Evolutionary conservation across 352 stramenopile species (phyloP).

Genomic region (Globisporangium cederbergense): DNA sequence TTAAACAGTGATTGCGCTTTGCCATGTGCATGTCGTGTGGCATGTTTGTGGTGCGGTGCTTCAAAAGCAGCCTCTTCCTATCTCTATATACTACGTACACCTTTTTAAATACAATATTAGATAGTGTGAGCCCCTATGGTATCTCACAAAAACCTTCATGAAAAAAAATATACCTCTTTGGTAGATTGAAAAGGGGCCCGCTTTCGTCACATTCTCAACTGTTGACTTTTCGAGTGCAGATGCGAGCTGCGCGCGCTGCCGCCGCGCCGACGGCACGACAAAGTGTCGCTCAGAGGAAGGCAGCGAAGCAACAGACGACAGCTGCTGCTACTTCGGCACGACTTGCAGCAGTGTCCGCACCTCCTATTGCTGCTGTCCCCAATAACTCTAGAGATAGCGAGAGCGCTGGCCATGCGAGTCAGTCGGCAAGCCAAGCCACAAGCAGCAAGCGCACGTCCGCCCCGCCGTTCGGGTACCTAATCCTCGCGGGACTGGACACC

Average conservation of each 20-base stretch:
- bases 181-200: neutral
- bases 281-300: neutral
- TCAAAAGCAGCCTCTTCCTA: neutral
- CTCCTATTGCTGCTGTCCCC: neutral
- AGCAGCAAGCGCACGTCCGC: conserved; percentile 10
- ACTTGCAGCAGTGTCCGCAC: neutral
- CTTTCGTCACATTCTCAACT: neutral
- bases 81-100: neutral
- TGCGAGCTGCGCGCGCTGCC: conserved; percentile 4
- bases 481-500: conserved; percentile 35
- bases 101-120: neutral
- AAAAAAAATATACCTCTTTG: neutral
- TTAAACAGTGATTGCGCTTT: neutral
- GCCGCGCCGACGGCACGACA: neutral
- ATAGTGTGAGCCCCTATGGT: too few relatives aligned
- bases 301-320: neutral
- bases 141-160: too few relatives aligned
- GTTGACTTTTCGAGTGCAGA: neutral
- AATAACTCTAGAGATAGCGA: neutral
- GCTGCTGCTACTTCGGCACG: neutral
- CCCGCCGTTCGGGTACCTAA: conserved; percentile 41
- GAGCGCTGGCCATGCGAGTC: neutral
- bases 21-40: neutral
- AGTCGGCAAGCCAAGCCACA: neutral
- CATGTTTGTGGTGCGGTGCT: neutral